Conservation (phyloP, 371 early-diverging fungal species). For the Syncephalastrum sp. region DNA sequence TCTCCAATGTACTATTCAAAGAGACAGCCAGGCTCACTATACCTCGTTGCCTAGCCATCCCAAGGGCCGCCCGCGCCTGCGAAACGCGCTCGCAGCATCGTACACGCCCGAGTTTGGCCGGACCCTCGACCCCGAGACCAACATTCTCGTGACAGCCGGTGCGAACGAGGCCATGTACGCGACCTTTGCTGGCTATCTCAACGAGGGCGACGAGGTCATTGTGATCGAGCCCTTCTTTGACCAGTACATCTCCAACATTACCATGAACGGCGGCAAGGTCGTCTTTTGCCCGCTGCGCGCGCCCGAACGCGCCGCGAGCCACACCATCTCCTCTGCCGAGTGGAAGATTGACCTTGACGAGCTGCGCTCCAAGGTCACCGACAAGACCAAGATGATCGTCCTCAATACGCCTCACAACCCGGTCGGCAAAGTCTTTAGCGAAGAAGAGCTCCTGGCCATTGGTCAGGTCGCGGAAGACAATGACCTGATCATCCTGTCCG, state of each 20-base stretch:
- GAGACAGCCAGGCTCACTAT: neutral
- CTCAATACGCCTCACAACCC: conserved; percentile 98
- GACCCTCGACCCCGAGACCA: conserved; percentile 72
- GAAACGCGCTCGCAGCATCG: conserved; percentile 75
- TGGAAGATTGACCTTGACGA: conserved; percentile 89
- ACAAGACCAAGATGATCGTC: conserved; percentile 84
- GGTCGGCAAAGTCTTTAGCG: conserved; percentile 83
- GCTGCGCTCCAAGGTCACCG: conserved; percentile 74
- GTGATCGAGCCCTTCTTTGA: conserved; percentile 95
- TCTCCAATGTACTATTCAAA: no score
- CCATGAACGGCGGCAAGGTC: conserved; percentile 88
- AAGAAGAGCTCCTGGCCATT: conserved; percentile 78
- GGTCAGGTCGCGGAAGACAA: conserved; percentile 77
- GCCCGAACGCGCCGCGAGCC: conserved; percentile 43
- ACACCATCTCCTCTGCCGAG: conserved; percentile 61
- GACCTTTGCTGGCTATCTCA: conserved; percentile 74
- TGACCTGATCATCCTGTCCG: conserved; percentile 87
- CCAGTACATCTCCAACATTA: conserved; percentile 86
- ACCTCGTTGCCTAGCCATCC: conserved; percentile 49
- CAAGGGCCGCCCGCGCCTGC: conserved; percentile 78
- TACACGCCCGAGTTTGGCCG: conserved; percentile 72
- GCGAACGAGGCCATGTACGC: conserved; percentile 92
- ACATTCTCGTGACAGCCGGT: conserved; percentile 90
- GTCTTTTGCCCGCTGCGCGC: conserved; percentile 81
- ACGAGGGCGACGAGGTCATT: conserved; percentile 86